phyloP scores from a whole-genome alignment of 257 asterid genomes.

The Solanum gracilifrons region DNA sequence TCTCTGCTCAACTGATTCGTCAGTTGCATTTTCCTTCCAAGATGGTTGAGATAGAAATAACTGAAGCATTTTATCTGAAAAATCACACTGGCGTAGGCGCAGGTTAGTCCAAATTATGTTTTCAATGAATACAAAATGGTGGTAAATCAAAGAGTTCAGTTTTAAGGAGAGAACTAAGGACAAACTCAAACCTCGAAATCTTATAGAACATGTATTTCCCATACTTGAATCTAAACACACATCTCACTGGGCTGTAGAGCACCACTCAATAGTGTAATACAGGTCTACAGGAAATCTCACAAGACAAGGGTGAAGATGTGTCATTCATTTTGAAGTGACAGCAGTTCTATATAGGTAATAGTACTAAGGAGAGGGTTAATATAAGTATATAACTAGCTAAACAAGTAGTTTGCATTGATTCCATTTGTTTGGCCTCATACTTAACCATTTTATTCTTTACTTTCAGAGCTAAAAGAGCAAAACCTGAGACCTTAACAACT shows the following conservation, averaged over 20 bases:
- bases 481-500: neutral
- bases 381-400: neutral
- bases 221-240: neutral
- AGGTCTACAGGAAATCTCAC: neutral
- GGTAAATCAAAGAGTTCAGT: neutral
- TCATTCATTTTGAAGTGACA: neutral
- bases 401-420: neutral
- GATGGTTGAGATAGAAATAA: neutral
- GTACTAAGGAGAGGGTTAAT: neutral
- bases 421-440: neutral
- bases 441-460: neutral
- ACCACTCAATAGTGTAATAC: neutral
- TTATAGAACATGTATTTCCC: neutral
- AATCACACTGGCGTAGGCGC: neutral
- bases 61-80: neutral
- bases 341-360: neutral
- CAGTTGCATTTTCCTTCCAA: neutral
- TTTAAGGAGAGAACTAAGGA: neutral
- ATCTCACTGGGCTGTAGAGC: neutral
- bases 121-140: neutral
- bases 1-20: neutral
- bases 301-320: neutral
- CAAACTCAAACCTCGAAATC: neutral
- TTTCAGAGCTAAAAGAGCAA: neutral
- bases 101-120: neutral